phyloP scores from a whole-genome alignment of 148 eudicot species.

The Pharnaceum exiguum region DNA sequence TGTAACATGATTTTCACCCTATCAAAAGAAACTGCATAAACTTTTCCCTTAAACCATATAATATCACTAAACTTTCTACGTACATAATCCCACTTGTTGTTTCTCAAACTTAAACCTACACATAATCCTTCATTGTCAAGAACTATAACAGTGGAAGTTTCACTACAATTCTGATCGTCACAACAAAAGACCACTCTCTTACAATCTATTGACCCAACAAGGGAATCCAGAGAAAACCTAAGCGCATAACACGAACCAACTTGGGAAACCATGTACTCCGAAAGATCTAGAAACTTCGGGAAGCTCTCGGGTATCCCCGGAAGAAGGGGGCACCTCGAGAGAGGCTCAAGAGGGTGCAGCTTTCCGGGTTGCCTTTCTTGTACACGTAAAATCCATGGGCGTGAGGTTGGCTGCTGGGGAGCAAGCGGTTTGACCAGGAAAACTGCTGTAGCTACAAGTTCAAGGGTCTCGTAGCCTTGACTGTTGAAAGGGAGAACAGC shows the following conservation, averaged over 20 bases:
- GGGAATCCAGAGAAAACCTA: slow-evolving; percentile 1
- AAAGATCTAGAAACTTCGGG: background rate
- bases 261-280: slow-evolving; percentile 3
- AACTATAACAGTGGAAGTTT: slow-evolving; percentile 8
- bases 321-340: background rate
- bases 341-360: background rate
- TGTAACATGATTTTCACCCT: background rate
- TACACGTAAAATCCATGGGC: background rate
- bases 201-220: background rate
- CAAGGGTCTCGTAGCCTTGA: background rate
- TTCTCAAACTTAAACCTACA: background rate
- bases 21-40: slow-evolving; percentile 10
- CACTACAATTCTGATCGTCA: too few species aligned
- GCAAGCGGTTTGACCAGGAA: background rate
- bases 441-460: background rate
- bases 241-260: background rate
- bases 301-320: background rate
- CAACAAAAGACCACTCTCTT: slow-evolving; percentile 3
- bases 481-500: slow-evolving; percentile 8
- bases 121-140: background rate
- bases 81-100: slow-evolving; percentile 4
- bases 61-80: background rate
- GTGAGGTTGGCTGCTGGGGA: background rate
- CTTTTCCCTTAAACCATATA: background rate
- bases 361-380: slow-evolving; percentile 2